Evolutionary conservation across 139 green algal species (phyloP), one percentile per base, ranked within the genome.

Genomic region (Chlamydomonas sphaeroides): DNA sequence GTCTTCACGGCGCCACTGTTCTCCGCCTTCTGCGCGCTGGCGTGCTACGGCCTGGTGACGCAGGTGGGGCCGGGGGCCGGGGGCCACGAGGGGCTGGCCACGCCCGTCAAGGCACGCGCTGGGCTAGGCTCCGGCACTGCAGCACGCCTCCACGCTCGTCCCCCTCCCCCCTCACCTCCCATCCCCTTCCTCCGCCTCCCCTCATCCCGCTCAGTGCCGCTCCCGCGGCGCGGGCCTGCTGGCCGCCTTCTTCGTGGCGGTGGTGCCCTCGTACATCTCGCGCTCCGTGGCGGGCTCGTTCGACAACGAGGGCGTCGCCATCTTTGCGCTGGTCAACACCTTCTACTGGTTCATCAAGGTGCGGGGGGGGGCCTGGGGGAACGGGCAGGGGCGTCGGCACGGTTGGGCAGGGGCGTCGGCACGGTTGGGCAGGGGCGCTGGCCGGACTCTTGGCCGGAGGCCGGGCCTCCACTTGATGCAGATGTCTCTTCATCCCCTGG

Each of bases 1-100:
- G 96, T 99, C 32, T 97, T 98, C 84, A 99, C 95, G 28, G 96
- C 95, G 26, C 96, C 96, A 1, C 86, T 99, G 26, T 99, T 99
- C 89, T 97, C 95, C 25, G 93, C 93, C 0, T 90, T 98, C 59
- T 95, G 91, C 67, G 90, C 96, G 15, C 88, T 97, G 33, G 87
- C 96, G 59, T 93, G 94, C 36, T 99, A 98, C 79, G 85, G 94
- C 11, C 88, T 99, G 45, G 94, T 99, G 23, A 89, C 89, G 10
- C 93, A 97, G 77, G 86, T 90, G 53, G 51, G 85, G 28, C 67
- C 78, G 35, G 80, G 3, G 49, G 49, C 18, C 25, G 49, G 49
- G 49, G 6, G 49, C n/a, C n/a, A n/a, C n/a, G n/a, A n/a, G n/a
- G n/a, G n/a, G n/a, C n/a, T n/a, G n/a, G n/a, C n/a, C n/a, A n/a